Percentiles rank a stretch among this genome's conserved stretches.
These are phyloP conservation scores for Epithele typhae DNA, from an alignment of 768 basidiomycete species.

Conservation along the genomic window DNA sequence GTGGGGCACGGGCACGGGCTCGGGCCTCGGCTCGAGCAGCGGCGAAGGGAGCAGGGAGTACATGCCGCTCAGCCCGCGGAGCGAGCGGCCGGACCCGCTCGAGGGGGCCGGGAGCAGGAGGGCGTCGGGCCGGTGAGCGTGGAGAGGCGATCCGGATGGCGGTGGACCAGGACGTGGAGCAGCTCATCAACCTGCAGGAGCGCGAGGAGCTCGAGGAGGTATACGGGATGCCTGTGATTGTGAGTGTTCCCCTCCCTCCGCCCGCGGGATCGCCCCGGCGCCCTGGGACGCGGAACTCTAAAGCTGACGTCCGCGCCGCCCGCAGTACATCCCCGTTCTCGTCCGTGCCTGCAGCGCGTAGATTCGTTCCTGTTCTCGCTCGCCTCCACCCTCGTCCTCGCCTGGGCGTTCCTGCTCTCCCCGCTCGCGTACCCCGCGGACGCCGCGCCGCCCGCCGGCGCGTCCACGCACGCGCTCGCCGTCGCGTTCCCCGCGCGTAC, in stretches of 20 bases:
- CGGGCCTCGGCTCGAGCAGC: conserved; percentile 12
- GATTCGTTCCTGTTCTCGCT: conserved; percentile 69
- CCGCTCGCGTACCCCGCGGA: conserved; percentile 31
- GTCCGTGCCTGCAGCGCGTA: conserved; percentile 73
- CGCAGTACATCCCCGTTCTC: conserved; percentile 72
- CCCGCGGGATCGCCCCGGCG: too few species aligned
- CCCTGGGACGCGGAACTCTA: too few species aligned
- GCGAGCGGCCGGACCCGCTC: neutral
- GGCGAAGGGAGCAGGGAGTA: conserved; percentile 15
- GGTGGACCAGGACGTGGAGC: conserved; percentile 64
- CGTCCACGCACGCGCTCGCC: conserved; percentile 22
- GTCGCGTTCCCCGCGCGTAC: conserved; percentile 26
- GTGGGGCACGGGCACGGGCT: conserved; percentile 1
- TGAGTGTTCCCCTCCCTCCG: conserved; percentile 35
- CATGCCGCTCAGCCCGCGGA: conserved; percentile 14
- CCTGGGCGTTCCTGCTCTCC: conserved; percentile 58
- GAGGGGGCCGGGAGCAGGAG: neutral
- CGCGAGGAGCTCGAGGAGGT: conserved; percentile 76
- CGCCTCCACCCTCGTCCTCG: conserved; percentile 58
- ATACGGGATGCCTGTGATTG: conserved; percentile 76
- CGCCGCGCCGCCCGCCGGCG: conserved; percentile 12
- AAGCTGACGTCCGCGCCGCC: neutral
- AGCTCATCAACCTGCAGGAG: conserved; percentile 55
- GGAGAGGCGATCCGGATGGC: conserved; percentile 30
- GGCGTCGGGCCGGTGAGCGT: conserved; percentile 11